These are phyloP conservation scores for Asclepias syriaca DNA, from an alignment of 257 asterid genomes.

Conservation along the genomic window DNA sequence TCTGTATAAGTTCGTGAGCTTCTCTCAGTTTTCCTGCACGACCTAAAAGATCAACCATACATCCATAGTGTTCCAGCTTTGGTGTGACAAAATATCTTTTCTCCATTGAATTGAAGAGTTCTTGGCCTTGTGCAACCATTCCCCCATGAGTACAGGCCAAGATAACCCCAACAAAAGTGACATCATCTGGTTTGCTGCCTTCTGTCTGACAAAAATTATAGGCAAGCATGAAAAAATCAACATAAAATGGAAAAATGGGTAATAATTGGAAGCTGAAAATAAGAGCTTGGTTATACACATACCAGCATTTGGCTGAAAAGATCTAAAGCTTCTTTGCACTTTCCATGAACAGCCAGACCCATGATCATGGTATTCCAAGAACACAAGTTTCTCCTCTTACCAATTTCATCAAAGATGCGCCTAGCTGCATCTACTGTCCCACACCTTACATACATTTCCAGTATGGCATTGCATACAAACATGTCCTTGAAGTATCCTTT, in stretches of 20 bases:
- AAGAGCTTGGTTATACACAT: conserved; percentile 13
- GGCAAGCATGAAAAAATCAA: background rate
- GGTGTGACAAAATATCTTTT: background rate
- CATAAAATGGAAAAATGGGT: background rate
- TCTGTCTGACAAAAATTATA: conserved; percentile 30
- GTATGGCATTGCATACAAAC: conserved; percentile 59
- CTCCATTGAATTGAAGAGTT: conserved; percentile 16
- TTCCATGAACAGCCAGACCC: conserved; percentile 84
- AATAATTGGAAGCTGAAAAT: background rate
- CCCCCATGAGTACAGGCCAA: conserved; percentile 88
- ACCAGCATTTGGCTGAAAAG: conserved; percentile 64
- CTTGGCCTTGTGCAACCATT: conserved; percentile 43
- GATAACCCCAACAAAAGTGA: conserved; percentile 75
- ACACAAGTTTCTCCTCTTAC: conserved; percentile 54
- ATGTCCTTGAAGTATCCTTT: conserved; percentile 50
- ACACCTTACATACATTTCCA: conserved; percentile 73
- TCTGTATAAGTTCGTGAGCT: conserved; percentile 48
- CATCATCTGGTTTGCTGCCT: conserved; percentile 63
- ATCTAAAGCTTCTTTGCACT: conserved; percentile 48
- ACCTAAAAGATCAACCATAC: conserved; percentile 85
- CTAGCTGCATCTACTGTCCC: conserved; percentile 65
- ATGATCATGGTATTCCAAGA: conserved; percentile 82
- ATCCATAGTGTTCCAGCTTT: conserved; percentile 61
- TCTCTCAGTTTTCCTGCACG: conserved; percentile 66
- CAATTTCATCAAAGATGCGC: conserved; percentile 59